A percentile compares a stretch with the other conserved stretches of the same genome.
These are phyloP conservation scores for Fonsecaea multimorphosa DNA, from an alignment of 2,329 filamentous ascomycete species.

Conservation along the genomic window DNA sequence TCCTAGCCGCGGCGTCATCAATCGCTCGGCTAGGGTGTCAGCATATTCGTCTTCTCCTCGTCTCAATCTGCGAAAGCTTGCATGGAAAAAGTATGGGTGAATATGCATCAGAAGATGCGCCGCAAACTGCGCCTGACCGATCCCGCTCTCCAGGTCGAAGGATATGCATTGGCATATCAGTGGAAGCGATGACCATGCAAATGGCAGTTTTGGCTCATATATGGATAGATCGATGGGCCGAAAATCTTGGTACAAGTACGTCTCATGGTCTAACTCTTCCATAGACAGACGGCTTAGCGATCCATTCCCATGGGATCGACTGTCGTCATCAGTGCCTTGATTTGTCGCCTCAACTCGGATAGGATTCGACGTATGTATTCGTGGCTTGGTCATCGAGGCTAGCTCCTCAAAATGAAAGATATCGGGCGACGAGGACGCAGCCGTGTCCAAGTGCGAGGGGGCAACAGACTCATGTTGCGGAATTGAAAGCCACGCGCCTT, in stretches of 20 bases:
- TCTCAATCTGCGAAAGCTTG: constrained; percentile 29
- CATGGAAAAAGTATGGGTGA: constrained; percentile 49
- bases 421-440: constrained; percentile 31
- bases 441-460: constrained; percentile 24
- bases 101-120: constrained; percentile 56
- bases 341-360: constrained; percentile 9
- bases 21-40: constrained; percentile 32
- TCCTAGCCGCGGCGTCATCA: constrained; percentile 53
- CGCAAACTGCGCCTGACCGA: constrained; percentile 55
- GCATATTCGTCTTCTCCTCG: neutral
- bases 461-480: constrained; percentile 10
- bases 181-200: constrained; percentile 38
- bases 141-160: constrained; percentile 46
- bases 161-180: constrained; percentile 38
- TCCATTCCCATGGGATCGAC: neutral
- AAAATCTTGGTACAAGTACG: constrained; percentile 37
- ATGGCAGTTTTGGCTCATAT: constrained; percentile 37
- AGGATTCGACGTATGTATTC: constrained; percentile 35
- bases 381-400: constrained; percentile 23
- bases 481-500: constrained; percentile 15
- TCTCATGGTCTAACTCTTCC: constrained; percentile 32
- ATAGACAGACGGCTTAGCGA: constrained; percentile 18
- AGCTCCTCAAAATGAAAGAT: constrained; percentile 32
- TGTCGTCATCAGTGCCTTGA: constrained; percentile 1
- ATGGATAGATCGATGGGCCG: constrained; percentile 37